Evolutionary conservation across 1,139 yeast genomes (phyloP).

Genomic region (Blastobotrys capitulatus): DNA sequence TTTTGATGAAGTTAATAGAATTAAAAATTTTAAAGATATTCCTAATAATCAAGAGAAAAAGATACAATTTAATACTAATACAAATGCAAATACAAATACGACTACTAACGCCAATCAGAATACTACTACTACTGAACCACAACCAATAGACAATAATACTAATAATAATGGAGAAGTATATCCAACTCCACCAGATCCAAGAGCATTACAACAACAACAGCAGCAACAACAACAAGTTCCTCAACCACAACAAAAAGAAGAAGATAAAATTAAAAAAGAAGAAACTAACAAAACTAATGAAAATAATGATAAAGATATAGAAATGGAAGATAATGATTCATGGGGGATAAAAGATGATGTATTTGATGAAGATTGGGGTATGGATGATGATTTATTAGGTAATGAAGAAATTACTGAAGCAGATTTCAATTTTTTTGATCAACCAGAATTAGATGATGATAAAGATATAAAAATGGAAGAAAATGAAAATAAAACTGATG

Average conservation of each 20-base stretch:
- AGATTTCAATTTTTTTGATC: constrained; percentile 41
- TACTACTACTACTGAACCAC: background rate
- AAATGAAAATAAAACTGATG: background rate
- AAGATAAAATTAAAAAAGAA: constrained; percentile 12
- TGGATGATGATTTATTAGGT: constrained; percentile 42
- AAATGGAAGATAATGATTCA: constrained; percentile 13
- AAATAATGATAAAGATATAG: background rate
- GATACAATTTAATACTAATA: too few relatives aligned
- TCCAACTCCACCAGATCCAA: constrained; percentile 38
- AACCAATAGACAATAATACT: background rate
- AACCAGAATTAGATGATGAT: constrained; percentile 23
- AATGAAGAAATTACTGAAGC: constrained; percentile 36
- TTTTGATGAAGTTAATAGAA: background rate
- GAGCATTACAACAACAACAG: constrained; percentile 1
- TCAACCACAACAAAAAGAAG: too few relatives aligned
- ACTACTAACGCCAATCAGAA: background rate
- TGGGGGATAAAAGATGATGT: constrained; percentile 10
- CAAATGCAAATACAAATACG: too few relatives aligned
- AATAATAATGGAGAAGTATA: constrained; percentile 20
- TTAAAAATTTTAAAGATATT: background rate
- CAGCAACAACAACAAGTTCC: too few relatives aligned
- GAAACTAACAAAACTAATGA: constrained; percentile 14
- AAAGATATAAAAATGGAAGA: background rate
- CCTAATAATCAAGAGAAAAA: too few relatives aligned
- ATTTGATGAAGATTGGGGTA: constrained; percentile 32